A percentile compares a stretch with the other conserved stretches of the same genome.
Evolutionary conservation across 1,284 basidiomycete species (phyloP).

Genomic region (Mycosarcoma mackinlayi): DNA sequence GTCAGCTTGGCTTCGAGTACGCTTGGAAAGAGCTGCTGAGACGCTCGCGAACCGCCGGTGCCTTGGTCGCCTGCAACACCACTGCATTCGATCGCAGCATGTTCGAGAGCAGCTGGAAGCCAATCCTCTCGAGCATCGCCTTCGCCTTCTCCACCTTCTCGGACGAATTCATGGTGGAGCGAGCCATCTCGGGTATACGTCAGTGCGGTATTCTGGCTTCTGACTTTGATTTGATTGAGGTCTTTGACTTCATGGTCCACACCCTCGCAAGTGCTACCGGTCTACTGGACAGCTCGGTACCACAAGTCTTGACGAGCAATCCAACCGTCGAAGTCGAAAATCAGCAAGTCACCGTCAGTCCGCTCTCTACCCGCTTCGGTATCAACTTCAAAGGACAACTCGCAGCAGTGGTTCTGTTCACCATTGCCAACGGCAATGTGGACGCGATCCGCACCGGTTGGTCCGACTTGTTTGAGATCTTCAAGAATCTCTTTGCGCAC

Average conservation of each 20-base stretch:
- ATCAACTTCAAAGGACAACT: constrained; percentile 95
- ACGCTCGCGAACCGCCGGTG: constrained; percentile 83
- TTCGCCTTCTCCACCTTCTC: constrained; percentile 87
- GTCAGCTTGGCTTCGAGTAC: constrained; percentile 96
- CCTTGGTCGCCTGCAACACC: constrained; percentile 82
- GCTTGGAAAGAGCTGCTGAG: constrained; percentile 96
- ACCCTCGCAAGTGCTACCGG: constrained; percentile 73
- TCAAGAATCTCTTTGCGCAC: constrained; percentile 93
- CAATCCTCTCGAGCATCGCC: constrained; percentile 77
- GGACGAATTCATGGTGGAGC: constrained; percentile 95
- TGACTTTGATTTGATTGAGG: constrained; percentile 87
- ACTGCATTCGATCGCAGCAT: constrained; percentile 86
- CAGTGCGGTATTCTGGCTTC: constrained; percentile 95
- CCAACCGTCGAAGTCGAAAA: constrained; percentile 93
- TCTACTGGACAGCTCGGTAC: constrained; percentile 50
- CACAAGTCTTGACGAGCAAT: constrained; percentile 75
- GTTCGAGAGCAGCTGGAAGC: constrained; percentile 91
- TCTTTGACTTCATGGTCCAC: constrained; percentile 94
- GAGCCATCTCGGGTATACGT: constrained; percentile 91
- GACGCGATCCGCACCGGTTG: constrained; percentile 93
- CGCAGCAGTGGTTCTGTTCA: constrained; percentile 96
- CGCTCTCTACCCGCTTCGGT: constrained; percentile 91
- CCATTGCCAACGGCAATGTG: constrained; percentile 97
- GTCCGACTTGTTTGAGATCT: constrained; percentile 93
- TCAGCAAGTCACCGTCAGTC: constrained; percentile 87